Base-by-base conservation (phyloP, 2,329 filamentous ascomycete genomes). In the Colletotrichum echinochloae region DNA sequence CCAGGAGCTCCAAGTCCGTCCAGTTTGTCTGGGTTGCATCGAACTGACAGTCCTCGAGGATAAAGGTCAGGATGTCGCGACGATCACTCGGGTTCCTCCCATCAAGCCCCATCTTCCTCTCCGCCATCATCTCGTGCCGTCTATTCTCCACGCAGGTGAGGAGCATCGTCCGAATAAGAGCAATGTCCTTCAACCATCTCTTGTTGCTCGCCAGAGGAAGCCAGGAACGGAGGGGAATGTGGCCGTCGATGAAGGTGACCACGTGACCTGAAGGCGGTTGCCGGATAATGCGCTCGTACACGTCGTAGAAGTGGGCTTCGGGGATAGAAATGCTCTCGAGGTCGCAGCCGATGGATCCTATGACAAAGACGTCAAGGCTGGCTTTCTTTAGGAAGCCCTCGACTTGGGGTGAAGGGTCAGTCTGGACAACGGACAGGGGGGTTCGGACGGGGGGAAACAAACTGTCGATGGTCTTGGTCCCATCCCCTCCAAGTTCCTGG, bases 151-250 rank as follows among this genome's bases (percentile, higher is more conserved):
- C 66, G 14, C 69, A 71, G n/a, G 60, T 68, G 9, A 71, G 74
- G 4, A 83, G 72, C 61, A 82, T 79, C 37, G 71, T 66, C n/a
- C 78, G 75, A 14, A 84, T 75, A 56, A 78, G 75, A 2, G 70
- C 60, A 23, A 77, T 79, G 2, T 80, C 80, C 2, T 62, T 63
- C n/a, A 82, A 70, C 70, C 83, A 84, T 4, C 67, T 73, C 7
- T 73, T 75, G 66, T 85, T 85, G 1, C 80, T 80, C 52, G 79
- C 65, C 0, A 84, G 46, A 0, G 83, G 83, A 4, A 84, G 72
- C 75, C 81, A 79, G 0, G 72, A 68, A 16, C 80, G 77, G 7
- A 81, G 73, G 2, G 77, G 78, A 8, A 80, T 18, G 41, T 77
- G 77, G 20, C 75, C 74, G 56, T 82, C 79, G 18, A 81, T 68